These are phyloP conservation scores for Arabidopsis lyrata DNA, from an alignment of 441 rosid species.

Conservation along the genomic window DNA sequence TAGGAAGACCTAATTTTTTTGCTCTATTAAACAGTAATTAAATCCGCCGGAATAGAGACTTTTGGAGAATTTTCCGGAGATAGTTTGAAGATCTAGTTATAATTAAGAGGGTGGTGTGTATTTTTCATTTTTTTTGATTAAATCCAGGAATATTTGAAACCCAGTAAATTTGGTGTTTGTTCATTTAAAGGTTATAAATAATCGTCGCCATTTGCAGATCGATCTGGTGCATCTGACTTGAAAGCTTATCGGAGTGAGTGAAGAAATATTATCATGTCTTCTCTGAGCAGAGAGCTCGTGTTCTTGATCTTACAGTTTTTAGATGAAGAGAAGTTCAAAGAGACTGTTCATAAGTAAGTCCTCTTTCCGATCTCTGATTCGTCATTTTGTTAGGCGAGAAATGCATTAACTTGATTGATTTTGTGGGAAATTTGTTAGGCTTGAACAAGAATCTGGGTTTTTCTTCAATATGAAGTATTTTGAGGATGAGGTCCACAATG, in stretches of 20 bases:
- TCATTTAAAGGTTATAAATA: conserved; percentile 2
- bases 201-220: conserved; percentile 63
- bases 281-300: conserved; percentile 99
- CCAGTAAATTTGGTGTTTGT: conserved; percentile 33
- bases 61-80: conserved; percentile 27
- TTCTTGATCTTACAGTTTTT: conserved; percentile 98
- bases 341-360: conserved; percentile 93
- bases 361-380: background rate
- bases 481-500: conserved; percentile 94
- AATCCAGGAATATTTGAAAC: conserved; percentile 21
- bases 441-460: conserved; percentile 99
- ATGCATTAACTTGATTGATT: conserved; percentile 12
- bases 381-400: too few relatives aligned
- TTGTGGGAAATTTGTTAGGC: conserved; percentile 52
- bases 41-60: conserved; percentile 31
- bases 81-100: conserved; percentile 56
- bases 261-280: conserved; percentile 63
- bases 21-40: conserved; percentile 13
- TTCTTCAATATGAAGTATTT: conserved; percentile 98
- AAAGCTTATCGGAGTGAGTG: conserved; percentile 47
- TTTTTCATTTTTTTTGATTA: background rate
- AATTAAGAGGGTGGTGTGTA: conserved; percentile 30
- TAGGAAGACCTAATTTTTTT: conserved; percentile 39
- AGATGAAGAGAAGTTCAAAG: conserved; percentile 98
- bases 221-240: conserved; percentile 69